Evolutionary conservation across 176 grass and related monocot genomes (phyloP).

Genomic region (maize (Zea mays)): Zm-B73-REFERENCE-NAM-5.0 NC_050098.1:206431501-206432000

Average conservation of each 20-base stretch:
- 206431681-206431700: constrained; percentile 49
- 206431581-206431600: constrained; percentile 32
- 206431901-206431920: constrained; percentile 82
- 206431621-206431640: background rate
- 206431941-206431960: constrained; percentile 64
- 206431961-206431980: constrained; percentile 61
- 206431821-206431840: constrained; percentile 64
- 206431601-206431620: too few relatives aligned
- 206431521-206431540: constrained; percentile 97
- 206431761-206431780: constrained; percentile 79
- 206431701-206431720: constrained; percentile 68
- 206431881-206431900: constrained; percentile 79
- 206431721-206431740: constrained; percentile 82
- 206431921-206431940: constrained; percentile 76
- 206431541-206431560: constrained; percentile 96
- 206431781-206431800: constrained; percentile 52
- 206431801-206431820: constrained; percentile 80
- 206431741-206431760: constrained; percentile 76
- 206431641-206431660: too few relatives aligned
- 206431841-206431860: constrained; percentile 60
- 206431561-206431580: constrained; percentile 64
- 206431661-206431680: too few relatives aligned
- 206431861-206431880: constrained; percentile 91
- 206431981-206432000: constrained; percentile 63
- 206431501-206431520: constrained; percentile 75